Conservation (phyloP, 768 basidiomycete genomes). For the Galerina marginata region DNA sequence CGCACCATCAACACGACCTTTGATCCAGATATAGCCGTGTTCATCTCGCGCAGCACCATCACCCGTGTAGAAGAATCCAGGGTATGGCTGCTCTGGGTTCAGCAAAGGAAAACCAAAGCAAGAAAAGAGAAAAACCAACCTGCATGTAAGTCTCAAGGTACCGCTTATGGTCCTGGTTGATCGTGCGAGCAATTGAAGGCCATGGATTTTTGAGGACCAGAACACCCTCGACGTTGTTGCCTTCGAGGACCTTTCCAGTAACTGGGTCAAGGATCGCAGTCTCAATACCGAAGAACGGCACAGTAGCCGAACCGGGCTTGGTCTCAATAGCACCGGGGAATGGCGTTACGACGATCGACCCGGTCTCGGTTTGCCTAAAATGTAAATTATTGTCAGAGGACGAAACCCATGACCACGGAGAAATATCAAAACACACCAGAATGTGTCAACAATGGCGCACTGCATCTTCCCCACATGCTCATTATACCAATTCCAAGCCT, state of each 20-base stretch:
- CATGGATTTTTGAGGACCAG: constrained; percentile 86
- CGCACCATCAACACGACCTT: constrained; percentile 91
- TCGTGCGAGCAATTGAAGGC: constrained; percentile 94
- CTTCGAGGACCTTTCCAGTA: constrained; percentile 75
- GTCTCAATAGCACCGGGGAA: constrained; percentile 96
- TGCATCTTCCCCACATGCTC: constrained; percentile 88
- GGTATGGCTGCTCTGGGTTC: constrained; percentile 60
- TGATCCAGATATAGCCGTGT: constrained; percentile 99
- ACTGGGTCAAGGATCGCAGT: constrained; percentile 86
- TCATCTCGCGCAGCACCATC: constrained; percentile 95
- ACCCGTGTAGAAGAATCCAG: constrained; percentile 95
- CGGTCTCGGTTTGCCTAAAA: constrained; percentile 94
- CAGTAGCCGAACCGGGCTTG: constrained; percentile 95
- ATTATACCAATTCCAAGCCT: constrained; percentile 99
- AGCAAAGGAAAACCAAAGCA: not conserved
- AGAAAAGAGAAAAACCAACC: constrained; percentile 24
- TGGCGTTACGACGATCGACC: constrained; percentile 92
- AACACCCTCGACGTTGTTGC: constrained; percentile 89
- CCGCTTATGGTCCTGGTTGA: constrained; percentile 91
- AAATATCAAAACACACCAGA: constrained; percentile 55
- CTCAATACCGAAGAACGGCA: constrained; percentile 97
- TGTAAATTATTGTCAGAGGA: not conserved
- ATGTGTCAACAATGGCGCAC: constrained; percentile 94
- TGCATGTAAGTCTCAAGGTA: constrained; percentile 61
- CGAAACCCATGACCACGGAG: constrained; percentile 7